A percentile compares a stretch with the other conserved stretches of the same genome.
These are phyloP conservation scores for Colletotrichum eremochloae DNA, from an alignment of 2,329 filamentous ascomycete species.

Conservation along the genomic window DNA sequence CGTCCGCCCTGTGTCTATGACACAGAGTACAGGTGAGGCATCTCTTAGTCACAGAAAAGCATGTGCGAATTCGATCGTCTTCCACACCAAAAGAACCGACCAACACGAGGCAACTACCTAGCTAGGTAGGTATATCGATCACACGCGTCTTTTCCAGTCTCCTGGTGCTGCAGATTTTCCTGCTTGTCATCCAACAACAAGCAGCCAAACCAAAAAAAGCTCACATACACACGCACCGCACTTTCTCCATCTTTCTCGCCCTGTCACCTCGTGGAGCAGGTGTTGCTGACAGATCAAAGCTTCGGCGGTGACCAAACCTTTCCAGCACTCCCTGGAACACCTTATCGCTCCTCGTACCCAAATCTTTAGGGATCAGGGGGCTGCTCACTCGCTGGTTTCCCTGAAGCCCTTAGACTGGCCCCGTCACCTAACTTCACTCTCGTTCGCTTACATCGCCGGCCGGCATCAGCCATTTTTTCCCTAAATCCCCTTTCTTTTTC, in stretches of 20 bases:
- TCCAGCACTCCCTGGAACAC: constrained; percentile 37
- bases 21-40: neutral
- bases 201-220: neutral
- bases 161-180: constrained; percentile 10
- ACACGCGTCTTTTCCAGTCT: constrained; percentile 3
- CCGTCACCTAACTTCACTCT: constrained; percentile 15
- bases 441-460: constrained; percentile 39
- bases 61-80: neutral
- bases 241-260: neutral
- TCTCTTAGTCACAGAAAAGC: constrained; percentile 3
- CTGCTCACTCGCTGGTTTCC: neutral
- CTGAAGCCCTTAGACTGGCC: constrained; percentile 14
- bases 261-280: neutral
- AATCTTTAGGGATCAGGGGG: neutral
- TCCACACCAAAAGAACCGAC: neutral
- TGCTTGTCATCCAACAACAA: constrained; percentile 5
- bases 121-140: constrained; percentile 20
- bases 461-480: neutral
- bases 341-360: constrained; percentile 34
- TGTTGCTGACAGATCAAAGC: constrained; percentile 38
- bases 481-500: neutral
- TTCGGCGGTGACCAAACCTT: constrained; percentile 36
- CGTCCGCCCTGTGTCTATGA: constrained; percentile 2
- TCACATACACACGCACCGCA: neutral
- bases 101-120: neutral